phyloP scores from a whole-genome alignment of 192 early-diverging fungal species.

The Piromyces sp. region DNA sequence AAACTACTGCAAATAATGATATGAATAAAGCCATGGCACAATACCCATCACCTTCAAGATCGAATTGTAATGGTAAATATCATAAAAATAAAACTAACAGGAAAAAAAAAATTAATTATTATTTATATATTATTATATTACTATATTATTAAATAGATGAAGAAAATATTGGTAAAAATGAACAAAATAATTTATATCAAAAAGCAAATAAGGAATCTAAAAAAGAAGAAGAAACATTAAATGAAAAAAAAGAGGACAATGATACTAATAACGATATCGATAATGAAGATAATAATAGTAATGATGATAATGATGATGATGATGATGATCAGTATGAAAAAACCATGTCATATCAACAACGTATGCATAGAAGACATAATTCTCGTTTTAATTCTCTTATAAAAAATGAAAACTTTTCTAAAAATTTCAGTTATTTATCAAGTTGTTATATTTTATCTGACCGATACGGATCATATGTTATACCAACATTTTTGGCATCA shows the following conservation, averaged over 20 bases:
- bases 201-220: background rate
- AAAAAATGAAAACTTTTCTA: background rate
- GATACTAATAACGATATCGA: background rate
- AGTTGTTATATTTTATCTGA: background rate
- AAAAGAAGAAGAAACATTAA: background rate
- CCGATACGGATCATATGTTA: background rate
- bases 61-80: background rate
- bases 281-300: background rate
- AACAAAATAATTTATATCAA: background rate
- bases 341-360: background rate
- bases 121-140: too few relatives aligned
- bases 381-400: background rate
- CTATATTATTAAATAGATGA: too few relatives aligned
- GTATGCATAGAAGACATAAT: background rate
- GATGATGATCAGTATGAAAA: background rate
- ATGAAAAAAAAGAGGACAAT: background rate
- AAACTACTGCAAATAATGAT: too few relatives aligned
- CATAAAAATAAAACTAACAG: too few relatives aligned
- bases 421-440: background rate
- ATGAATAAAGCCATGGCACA: too few relatives aligned
- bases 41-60: too few relatives aligned
- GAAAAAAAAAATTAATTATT: too few relatives aligned
- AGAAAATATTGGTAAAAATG: background rate
- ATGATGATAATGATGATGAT: background rate
- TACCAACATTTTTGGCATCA: conserved; percentile 5